Evolutionary conservation across 495 filamentous ascomycete species (phyloP), one percentile per base, ranked within the genome.

Genomic region (Penicillium pulvis): DNA sequence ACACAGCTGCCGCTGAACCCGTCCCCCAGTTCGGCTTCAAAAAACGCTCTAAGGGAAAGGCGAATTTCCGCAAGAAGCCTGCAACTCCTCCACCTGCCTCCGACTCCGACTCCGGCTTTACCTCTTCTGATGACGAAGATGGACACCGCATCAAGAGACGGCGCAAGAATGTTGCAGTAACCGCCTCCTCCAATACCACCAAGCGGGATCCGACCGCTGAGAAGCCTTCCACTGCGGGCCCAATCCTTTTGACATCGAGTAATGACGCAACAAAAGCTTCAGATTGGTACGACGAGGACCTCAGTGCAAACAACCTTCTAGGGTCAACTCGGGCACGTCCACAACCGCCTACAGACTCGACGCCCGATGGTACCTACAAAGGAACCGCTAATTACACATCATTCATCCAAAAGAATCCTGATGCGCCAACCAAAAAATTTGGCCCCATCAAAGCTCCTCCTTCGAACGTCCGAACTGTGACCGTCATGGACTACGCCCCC

Each of bases 261-360:
- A 92, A 92, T 68, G 93, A 97, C 67, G 94, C 94, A n/a, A 98
- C 94, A 6, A 97, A 95, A 62, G 82, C 85, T 20, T 86, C 83
- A n/a, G 90, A 95, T 69, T 97, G 92, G 92, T 94, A 89, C 74
- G 91, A 93, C 51, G 79, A 84, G 47, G 66, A 72, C 20, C 63
- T 87, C 30, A 85, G 77, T 47, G 72, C 78, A 12, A 85, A 84
- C 69, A 84, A 80, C 55, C 77, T 91, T 0, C 77, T 91, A 14
- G 88, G 89, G 12, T 84, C 81, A 20, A 88, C 88, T 14, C 75
- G 84, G 53, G 51, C 71, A 8, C 70, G 58, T 1, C 33, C 47
- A 11, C n/a, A 65, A 35, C 31, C 71, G 61, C 39, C 61, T 60
- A 41, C 71, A 44, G 35, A 67, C 43, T 51, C 65, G 19, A 64